These are phyloP conservation scores for Chaetomium globosum DNA, from an alignment of 2,329 filamentous ascomycete species.

Conservation along the genomic window DNA sequence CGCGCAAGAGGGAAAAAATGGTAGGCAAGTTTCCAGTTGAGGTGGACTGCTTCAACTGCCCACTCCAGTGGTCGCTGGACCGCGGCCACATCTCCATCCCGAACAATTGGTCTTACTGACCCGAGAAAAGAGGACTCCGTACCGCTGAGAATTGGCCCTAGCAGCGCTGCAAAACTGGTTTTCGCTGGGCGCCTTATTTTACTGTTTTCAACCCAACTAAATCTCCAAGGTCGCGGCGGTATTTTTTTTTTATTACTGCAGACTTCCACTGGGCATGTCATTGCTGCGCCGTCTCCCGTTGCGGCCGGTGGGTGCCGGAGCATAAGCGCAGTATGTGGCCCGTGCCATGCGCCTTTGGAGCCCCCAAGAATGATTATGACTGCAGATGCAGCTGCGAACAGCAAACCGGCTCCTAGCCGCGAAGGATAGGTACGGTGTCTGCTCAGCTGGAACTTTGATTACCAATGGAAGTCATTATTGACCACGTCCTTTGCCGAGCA, in stretches of 20 bases:
- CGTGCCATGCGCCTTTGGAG: neutral
- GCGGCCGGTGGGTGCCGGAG: conserved; percentile 3
- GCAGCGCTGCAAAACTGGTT: neutral
- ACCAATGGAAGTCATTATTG: neutral
- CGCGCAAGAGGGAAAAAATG: conserved; percentile 18
- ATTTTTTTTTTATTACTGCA: neutral
- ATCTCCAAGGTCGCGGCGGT: neutral
- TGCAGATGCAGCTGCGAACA: neutral
- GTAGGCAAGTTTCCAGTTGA: neutral
- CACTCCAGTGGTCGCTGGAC: conserved; percentile 13
- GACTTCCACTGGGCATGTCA: neutral
- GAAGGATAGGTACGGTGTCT: neutral
- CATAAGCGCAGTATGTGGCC: neutral
- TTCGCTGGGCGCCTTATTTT: neutral
- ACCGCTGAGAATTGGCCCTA: neutral
- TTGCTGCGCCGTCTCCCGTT: conserved; percentile 1
- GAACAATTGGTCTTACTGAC: conserved; percentile 7
- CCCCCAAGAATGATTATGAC: neutral
- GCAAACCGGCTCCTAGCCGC: neutral
- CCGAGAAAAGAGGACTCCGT: neutral
- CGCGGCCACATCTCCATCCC: neutral
- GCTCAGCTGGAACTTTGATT: neutral
- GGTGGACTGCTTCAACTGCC: neutral
- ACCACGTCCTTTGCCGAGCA: neutral
- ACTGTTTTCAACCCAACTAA: neutral